A percentile compares a stretch with the other conserved stretches of the same genome.
Conservation (phyloP, 805 yeast genomes). For the Metschnikowia lochheadii region DNA sequence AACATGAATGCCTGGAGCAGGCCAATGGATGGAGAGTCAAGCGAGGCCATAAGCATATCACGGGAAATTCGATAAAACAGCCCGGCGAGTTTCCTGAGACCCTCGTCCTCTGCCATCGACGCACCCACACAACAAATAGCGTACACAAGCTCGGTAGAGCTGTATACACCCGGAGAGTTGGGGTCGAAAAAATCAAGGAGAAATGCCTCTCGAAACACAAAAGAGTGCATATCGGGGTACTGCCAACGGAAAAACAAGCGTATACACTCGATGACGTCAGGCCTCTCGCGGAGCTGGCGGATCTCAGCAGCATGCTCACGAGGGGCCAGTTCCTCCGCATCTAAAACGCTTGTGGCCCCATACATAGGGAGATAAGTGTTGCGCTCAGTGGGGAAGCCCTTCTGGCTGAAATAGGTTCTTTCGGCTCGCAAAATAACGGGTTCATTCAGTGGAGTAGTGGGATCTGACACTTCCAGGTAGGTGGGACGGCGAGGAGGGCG, state of each 20-base stretch:
- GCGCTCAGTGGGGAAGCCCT: slow-evolving; percentile 5
- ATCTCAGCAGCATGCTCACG: slow-evolving; percentile 5
- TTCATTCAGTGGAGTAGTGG: background rate
- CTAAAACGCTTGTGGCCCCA: slow-evolving; percentile 15
- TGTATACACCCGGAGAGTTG: slow-evolving; percentile 8
- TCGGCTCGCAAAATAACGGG: slow-evolving; percentile 4
- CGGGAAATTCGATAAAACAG: slow-evolving; percentile 7
- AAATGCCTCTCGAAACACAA: slow-evolving; percentile 15
- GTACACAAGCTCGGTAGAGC: slow-evolving; percentile 12
- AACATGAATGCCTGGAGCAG: slow-evolving; percentile 14
- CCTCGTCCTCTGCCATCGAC: slow-evolving; percentile 7
- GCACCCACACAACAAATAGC: slow-evolving; percentile 13
- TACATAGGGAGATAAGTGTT: slow-evolving; percentile 7
- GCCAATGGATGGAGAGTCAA: slow-evolving; percentile 11
- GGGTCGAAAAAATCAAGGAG: slow-evolving; percentile 14
- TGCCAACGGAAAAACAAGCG: slow-evolving; percentile 15
- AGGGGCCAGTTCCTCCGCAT: slow-evolving; percentile 9
- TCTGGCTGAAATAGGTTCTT: slow-evolving; percentile 7
- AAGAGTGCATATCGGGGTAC: slow-evolving; percentile 16
- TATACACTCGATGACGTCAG: slow-evolving; percentile 9
- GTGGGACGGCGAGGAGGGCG: background rate
- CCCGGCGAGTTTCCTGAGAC: slow-evolving; percentile 3
- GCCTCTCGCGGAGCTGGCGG: slow-evolving; percentile 7
- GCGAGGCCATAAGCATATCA: slow-evolving; percentile 9
- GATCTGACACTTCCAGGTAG: background rate